Evolutionary conservation across 2,329 filamentous ascomycete species (phyloP), one percentile per base, ranked within the genome.

Genomic region (Apiospora phragmitis): DNA sequence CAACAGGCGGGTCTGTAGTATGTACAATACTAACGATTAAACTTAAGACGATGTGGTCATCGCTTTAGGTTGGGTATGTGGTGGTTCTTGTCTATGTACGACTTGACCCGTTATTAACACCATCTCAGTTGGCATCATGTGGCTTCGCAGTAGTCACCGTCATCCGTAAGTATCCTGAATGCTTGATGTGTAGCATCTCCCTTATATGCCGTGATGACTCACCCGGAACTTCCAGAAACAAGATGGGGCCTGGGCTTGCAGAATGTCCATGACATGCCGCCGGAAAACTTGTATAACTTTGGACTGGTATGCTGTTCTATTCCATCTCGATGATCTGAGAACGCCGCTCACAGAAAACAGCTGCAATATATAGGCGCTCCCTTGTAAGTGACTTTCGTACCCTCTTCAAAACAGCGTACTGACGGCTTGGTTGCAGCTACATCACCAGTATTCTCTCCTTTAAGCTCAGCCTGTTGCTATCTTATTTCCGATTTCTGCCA

Each of bases 401-500:
- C 3, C 16, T 16, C 11, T 38, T 2, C 21, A 11, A 35, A 12
- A 38, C 21, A 18, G 14, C 16, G 18, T 26, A 21, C 16, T 43
- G 18, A 26, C n/a, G 11, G 11, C 9, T 4, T 32, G 55, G 29
- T 26, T 35, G 26, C 35, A 84, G 82, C 35, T 85, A 84, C 69
- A 80, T 84, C 26, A 72, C 76, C 14, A 80, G 80, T 45, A 84
- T 86, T 32, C 78, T 85, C 3, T 82, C 81, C 1, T 87, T 87
- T 75, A 86, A 86, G 70, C 76, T 85, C 26, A 80, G 84, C 42
- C 75, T 86, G 1, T 75, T 87, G 4, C 77, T 84, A 2, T 83
- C 83, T 1, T 83, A 85, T 24, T 76, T 86, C 0, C 83, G 85
- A 1, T 84, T 87, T 18, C 81, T 85, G 4, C 80, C 83, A 1